Percentiles rank a stretch among this genome's conserved stretches.
These are phyloP conservation scores for Platanthera zijinensis DNA, from an alignment of 106 monocot genomes.

Conservation along the genomic window DNA sequence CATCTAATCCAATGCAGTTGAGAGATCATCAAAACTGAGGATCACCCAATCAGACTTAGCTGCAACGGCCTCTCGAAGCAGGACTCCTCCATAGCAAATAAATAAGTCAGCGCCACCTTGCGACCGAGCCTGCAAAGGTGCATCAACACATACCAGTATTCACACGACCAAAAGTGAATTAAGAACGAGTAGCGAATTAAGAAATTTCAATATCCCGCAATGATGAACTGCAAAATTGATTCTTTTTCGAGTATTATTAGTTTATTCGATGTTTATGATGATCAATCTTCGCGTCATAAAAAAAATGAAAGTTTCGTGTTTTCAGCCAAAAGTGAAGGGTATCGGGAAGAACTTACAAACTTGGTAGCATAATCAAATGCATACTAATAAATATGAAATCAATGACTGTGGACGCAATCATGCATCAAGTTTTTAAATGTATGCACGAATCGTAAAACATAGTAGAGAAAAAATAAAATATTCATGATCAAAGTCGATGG, in stretches of 20 bases:
- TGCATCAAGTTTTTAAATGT: too few species aligned
- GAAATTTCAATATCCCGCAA: neutral
- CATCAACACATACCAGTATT: neutral
- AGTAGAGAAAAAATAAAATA: too few species aligned
- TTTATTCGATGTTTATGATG: neutral
- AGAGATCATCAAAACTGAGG: conserved; percentile 56
- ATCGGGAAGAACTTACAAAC: too few species aligned
- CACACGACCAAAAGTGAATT: neutral
- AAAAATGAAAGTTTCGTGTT: neutral
- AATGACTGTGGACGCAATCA: too few species aligned
- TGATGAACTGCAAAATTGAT: neutral
- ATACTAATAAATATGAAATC: too few species aligned
- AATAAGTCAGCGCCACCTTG: conserved; percentile 92
- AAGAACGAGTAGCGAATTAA: neutral
- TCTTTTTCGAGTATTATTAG: neutral
- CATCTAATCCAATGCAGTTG: conserved; percentile 23
- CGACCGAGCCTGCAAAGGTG: conserved; percentile 40
- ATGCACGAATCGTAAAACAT: too few species aligned
- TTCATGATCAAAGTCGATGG: too few species aligned
- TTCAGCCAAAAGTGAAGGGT: too few species aligned
- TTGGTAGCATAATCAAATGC: too few species aligned
- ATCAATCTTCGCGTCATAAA: neutral
- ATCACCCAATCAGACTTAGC: conserved; percentile 84
- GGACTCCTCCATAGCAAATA: conserved; percentile 85
- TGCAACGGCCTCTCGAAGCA: conserved; percentile 80